Conservation (phyloP, 106 monocot genomes). For the Iris macrosiphon region DNA sequence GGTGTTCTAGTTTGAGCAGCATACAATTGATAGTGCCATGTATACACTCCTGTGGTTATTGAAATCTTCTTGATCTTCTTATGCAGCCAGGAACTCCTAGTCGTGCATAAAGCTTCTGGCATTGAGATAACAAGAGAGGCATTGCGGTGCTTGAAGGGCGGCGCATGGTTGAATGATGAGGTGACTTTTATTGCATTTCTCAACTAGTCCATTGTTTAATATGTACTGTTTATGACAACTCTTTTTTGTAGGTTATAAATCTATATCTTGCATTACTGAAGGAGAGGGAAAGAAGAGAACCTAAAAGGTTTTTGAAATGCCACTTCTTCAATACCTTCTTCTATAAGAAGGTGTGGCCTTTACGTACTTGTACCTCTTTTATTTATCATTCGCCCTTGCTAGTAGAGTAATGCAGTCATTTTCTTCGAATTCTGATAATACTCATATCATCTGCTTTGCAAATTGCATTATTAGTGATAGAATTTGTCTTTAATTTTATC, state of each 20-base stretch:
- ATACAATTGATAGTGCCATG: too few relatives aligned
- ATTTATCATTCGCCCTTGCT: too few relatives aligned
- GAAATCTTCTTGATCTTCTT: slow-evolving; percentile 1
- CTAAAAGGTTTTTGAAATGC: slow-evolving; percentile 63
- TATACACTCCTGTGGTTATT: too few relatives aligned
- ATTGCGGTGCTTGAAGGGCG: slow-evolving; percentile 63
- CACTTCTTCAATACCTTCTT: slow-evolving; percentile 99
- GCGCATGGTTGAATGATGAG: slow-evolving; percentile 98
- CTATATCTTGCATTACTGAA: slow-evolving; percentile 85
- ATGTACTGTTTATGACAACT: background rate
- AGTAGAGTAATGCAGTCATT: too few relatives aligned
- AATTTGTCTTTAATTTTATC: too few relatives aligned
- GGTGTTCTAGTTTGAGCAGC: too few relatives aligned
- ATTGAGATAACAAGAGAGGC: slow-evolving; percentile 82
- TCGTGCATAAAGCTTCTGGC: slow-evolving; percentile 63
- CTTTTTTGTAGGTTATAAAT: slow-evolving; percentile 79
- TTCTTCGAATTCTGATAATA: too few relatives aligned
- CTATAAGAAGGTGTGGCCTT: slow-evolving; percentile 71
- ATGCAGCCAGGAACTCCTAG: slow-evolving; percentile 42
- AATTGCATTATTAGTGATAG: too few relatives aligned
- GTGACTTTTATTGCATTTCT: slow-evolving; percentile 24
- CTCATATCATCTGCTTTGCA: too few relatives aligned
- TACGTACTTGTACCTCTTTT: too few relatives aligned
- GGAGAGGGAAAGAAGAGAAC: slow-evolving; percentile 87
- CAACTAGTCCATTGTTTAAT: background rate